Conservation (phyloP, 352 stramenopile genomes). For the Blastocystis sp. region DNA sequence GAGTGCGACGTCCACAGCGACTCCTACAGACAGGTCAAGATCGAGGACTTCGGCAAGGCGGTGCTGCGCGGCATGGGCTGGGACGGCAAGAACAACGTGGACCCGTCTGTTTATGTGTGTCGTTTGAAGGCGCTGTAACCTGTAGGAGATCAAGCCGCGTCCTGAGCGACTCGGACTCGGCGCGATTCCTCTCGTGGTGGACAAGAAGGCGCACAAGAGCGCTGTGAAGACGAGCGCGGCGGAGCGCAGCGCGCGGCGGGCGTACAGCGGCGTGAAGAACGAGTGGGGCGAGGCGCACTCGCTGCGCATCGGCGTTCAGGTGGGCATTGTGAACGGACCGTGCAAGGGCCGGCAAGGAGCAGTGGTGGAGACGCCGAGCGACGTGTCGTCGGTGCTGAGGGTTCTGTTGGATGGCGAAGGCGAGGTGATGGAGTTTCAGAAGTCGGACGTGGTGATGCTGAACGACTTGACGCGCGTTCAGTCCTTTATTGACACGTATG, state of each 20-base stretch:
- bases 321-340: conserved; percentile 18
- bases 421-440: background rate
- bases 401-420: conserved; percentile 50
- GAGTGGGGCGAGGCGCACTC: background rate
- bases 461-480: conserved; percentile 18
- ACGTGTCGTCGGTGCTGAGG: background rate
- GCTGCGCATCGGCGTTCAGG: conserved; percentile 14
- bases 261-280: conserved; percentile 26
- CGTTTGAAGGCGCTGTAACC: conserved; percentile 75
- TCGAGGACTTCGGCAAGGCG: conserved; percentile 92
- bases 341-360: conserved; percentile 5
- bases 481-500: conserved; percentile 43
- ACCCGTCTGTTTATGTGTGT: conserved; percentile 75
- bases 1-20: conserved; percentile 83
- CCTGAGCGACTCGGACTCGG: conserved; percentile 89
- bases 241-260: background rate
- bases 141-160: conserved; percentile 80
- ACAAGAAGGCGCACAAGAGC: conserved; percentile 24
- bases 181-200: conserved; percentile 80
- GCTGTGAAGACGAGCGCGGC: conserved; percentile 20
- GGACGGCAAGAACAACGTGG: conserved; percentile 82
- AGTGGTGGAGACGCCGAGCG: conserved; percentile 14
- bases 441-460: conserved; percentile 13
- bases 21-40: conserved; percentile 85
- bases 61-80: conserved; percentile 96